phyloP scores from a whole-genome alignment of 139 green algal genomes.

The Volvox reticuliferus region DNA sequence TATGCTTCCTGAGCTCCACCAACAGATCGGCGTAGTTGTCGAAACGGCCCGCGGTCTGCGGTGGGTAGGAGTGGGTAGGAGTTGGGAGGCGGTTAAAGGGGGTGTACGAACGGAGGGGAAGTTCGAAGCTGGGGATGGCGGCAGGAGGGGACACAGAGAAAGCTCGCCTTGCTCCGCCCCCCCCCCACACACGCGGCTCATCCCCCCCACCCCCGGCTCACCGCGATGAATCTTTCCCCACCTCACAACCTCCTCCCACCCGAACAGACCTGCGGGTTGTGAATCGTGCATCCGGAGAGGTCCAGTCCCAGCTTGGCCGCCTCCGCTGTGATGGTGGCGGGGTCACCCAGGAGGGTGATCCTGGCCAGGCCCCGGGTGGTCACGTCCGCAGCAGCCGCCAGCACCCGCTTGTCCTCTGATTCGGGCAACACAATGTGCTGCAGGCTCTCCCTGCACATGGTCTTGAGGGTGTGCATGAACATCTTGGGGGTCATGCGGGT shows the following conservation, averaged over 20 bases:
- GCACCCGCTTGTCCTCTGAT: constrained; percentile 66
- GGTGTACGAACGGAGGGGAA: background rate
- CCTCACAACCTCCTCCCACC: background rate
- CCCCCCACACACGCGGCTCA: no score
- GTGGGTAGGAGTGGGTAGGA: background rate
- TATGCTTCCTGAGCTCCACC: constrained; percentile 74
- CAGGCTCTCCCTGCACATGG: constrained; percentile 67
- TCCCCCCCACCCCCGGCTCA: no score
- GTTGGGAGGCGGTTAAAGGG: background rate
- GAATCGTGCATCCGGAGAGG: constrained; percentile 68
- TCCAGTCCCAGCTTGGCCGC: constrained; percentile 74
- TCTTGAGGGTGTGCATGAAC: constrained; percentile 83
- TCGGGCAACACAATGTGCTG: constrained; percentile 92
- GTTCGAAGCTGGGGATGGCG: background rate
- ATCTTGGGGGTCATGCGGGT: constrained; percentile 83
- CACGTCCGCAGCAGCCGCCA: constrained; percentile 80
- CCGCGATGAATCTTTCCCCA: no score
- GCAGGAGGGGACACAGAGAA: background rate
- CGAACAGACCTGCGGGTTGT: constrained; percentile 63
- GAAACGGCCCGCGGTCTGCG: constrained; percentile 61
- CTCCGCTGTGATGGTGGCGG: constrained; percentile 47
- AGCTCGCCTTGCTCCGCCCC: no score
- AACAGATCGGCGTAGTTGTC: constrained; percentile 73
- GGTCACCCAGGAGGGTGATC: constrained; percentile 86
- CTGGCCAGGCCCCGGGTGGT: constrained; percentile 68